Conservation (phyloP, 2,329 filamentous ascomycete genomes). For the Trichoderma sp. region DNA sequence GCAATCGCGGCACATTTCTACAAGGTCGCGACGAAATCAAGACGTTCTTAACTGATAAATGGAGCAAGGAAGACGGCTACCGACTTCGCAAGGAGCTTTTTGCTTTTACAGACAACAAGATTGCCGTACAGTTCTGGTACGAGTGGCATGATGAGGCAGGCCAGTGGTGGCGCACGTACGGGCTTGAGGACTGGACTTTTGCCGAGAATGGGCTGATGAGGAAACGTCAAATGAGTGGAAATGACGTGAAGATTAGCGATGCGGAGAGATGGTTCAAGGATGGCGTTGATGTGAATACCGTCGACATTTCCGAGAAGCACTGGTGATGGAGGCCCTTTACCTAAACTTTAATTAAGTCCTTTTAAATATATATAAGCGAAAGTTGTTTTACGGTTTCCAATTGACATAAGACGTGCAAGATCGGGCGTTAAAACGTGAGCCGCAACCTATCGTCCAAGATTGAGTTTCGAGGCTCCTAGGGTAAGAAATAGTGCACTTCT, state of each 20-base stretch:
- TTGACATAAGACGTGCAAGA: not conserved
- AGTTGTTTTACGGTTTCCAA: not conserved
- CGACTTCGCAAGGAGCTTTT: conserved; percentile 80
- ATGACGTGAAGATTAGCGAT: conserved; percentile 63
- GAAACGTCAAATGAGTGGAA: conserved; percentile 74
- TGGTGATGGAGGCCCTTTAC: conserved; percentile 46
- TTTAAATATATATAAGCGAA: not conserved
- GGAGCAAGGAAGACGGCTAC: conserved; percentile 69
- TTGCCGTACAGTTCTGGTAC: conserved; percentile 90
- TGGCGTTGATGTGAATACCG: conserved; percentile 64
- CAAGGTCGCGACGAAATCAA: conserved; percentile 65
- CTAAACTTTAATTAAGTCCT: not conserved
- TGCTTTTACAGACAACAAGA: conserved; percentile 69
- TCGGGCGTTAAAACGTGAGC: not conserved
- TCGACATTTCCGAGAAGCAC: conserved; percentile 64
- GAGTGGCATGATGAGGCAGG: conserved; percentile 68
- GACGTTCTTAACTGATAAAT: conserved; percentile 68
- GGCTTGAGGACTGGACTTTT: conserved; percentile 78
- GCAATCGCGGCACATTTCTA: conserved; percentile 71
- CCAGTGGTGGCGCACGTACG: conserved; percentile 86
- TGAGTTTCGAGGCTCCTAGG: not conserved
- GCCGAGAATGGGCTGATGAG: conserved; percentile 66
- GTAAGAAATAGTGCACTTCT: not conserved
- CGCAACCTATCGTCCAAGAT: not conserved
- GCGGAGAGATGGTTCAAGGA: conserved; percentile 67